Percentiles rank a stretch among this genome's conserved stretches.
Evolutionary conservation across 83 land plant genomes (phyloP).

Genomic region (Diphasiastrum complanatum): DNA sequence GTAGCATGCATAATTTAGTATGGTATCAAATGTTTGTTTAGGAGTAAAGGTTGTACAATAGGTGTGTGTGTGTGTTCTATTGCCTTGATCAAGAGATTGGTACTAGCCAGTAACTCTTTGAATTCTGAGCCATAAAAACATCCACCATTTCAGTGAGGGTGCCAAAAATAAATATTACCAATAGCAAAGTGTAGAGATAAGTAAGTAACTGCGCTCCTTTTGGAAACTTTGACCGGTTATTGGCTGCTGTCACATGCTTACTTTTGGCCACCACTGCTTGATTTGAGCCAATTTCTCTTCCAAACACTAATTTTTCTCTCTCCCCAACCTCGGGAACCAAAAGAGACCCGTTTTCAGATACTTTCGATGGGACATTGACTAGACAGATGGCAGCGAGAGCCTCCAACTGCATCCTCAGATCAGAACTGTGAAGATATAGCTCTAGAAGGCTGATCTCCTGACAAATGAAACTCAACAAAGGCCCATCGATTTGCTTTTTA

Average conservation of each 20-base stretch:
- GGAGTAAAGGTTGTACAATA: no score
- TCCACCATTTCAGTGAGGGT: no score
- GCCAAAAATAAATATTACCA: slow-evolving; percentile 47
- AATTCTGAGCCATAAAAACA: no score
- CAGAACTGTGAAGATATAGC: slow-evolving; percentile 66
- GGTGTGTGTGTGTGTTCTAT: no score
- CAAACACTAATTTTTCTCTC: not conserved
- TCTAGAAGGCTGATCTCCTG: slow-evolving; percentile 67
- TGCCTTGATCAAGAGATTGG: no score
- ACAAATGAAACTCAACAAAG: slow-evolving; percentile 40
- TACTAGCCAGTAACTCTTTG: no score
- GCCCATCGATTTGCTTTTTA: slow-evolving; percentile 7
- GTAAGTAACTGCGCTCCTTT: slow-evolving; percentile 80
- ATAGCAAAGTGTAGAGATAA: slow-evolving; percentile 62
- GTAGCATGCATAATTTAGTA: no score
- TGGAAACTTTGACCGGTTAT: slow-evolving; percentile 43
- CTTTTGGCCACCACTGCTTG: no score
- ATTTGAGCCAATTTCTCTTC: slow-evolving; percentile 17
- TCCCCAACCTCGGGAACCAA: not conserved
- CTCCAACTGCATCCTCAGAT: slow-evolving; percentile 57
- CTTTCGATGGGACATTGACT: slow-evolving; percentile 2
- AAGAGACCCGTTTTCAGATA: slow-evolving; percentile 1
- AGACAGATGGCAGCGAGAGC: slow-evolving; percentile 60
- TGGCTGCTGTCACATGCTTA: no score
- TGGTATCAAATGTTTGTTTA: no score